These are phyloP conservation scores for Plasmodium gonderi DNA, from an alignment of 169 alveolate species.

Conservation along the genomic window DNA sequence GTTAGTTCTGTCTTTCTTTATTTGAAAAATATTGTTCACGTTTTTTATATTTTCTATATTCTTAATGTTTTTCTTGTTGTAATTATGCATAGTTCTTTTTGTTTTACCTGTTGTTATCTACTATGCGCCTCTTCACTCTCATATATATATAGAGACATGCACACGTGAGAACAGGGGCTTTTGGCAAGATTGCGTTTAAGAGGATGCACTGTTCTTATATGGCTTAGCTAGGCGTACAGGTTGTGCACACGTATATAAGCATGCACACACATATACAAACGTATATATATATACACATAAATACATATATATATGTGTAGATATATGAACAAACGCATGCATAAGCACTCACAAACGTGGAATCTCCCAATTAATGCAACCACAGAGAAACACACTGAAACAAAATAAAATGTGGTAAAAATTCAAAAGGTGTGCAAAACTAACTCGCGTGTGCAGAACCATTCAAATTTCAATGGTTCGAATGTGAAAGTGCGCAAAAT, in stretches of 20 bases:
- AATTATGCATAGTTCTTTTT: constrained; percentile 33
- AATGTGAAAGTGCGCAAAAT: neutral
- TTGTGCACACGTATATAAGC: neutral
- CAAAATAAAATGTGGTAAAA: neutral
- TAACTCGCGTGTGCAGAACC: neutral
- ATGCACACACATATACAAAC: neutral
- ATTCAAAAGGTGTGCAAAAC: neutral
- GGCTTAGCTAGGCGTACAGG: neutral
- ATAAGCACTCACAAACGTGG: neutral
- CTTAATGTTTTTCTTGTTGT: neutral
- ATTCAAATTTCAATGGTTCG: neutral
- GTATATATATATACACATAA: neutral
- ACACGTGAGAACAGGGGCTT: neutral
- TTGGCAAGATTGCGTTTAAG: neutral
- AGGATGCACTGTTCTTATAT: neutral
- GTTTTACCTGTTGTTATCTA: neutral
- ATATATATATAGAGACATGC: neutral
- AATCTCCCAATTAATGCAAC: neutral
- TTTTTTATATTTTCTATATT: constrained; percentile 19
- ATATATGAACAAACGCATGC: neutral
- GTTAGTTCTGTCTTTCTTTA: constrained; percentile 34
- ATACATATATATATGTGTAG: neutral
- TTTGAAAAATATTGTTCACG: constrained; percentile 13
- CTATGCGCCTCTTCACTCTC: neutral
- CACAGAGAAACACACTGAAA: neutral